Conservation (phyloP, 2,329 filamentous ascomycete genomes). For the Neonectria hederae region DNA sequence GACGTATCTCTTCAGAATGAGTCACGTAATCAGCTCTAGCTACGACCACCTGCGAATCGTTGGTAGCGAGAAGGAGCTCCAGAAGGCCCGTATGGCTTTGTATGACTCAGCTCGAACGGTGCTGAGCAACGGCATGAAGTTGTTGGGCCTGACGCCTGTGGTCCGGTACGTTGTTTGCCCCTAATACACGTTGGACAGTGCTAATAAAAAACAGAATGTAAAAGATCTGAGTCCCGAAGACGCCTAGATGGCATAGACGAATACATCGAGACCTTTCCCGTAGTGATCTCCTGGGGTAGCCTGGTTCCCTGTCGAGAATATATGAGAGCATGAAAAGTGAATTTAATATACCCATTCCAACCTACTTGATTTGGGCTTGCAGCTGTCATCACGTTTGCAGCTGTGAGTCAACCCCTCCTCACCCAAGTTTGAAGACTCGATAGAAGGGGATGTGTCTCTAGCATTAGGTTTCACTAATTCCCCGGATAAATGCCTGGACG, state of each 20-base stretch:
- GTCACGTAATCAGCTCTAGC: constrained; percentile 79
- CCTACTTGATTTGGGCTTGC: neutral
- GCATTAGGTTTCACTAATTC: neutral
- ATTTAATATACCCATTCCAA: constrained; percentile 42
- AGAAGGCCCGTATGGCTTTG: constrained; percentile 74
- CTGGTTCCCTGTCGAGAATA: constrained; percentile 26
- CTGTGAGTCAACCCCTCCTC: neutral
- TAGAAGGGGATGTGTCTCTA: neutral
- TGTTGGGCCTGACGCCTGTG: constrained; percentile 82
- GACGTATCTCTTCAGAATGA: constrained; percentile 85
- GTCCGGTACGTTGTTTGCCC: constrained; percentile 54
- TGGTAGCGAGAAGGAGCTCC: constrained; percentile 77
- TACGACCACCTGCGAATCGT: constrained; percentile 86
- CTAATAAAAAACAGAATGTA: constrained; percentile 41
- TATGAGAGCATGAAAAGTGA: constrained; percentile 41
- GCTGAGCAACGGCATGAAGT: constrained; percentile 82
- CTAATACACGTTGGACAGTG: fast-evolving
- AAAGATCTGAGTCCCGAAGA: constrained; percentile 13
- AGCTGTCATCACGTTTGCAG: neutral
- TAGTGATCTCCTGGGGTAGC: constrained; percentile 20
- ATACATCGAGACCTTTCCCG: constrained; percentile 14
- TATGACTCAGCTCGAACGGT: constrained; percentile 81
- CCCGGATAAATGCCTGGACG: neutral
- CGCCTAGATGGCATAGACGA: constrained; percentile 6
- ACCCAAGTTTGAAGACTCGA: neutral